Evolutionary conservation across 352 stramenopile species (phyloP).

Genomic region (Phytophthora vignae): DNA sequence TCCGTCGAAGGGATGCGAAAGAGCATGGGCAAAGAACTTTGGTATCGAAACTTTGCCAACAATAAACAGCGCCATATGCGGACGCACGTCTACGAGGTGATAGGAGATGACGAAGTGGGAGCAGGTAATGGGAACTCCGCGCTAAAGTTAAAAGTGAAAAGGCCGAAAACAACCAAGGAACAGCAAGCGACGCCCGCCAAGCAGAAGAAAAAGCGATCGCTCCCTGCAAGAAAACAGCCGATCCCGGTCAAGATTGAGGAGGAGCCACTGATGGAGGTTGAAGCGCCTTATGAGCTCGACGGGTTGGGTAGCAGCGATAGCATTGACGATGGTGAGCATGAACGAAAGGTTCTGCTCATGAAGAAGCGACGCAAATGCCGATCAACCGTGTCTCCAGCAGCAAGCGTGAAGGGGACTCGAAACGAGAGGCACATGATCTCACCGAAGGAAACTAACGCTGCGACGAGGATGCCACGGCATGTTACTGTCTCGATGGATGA

Average conservation of each 20-base stretch:
- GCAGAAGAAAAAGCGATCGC: slow-evolving; percentile 21
- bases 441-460: slow-evolving; percentile 14
- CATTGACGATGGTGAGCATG: background rate
- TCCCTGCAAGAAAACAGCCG: background rate
- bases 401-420: background rate
- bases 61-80: slow-evolving; percentile 36
- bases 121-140: slow-evolving; percentile 7
- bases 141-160: slow-evolving; percentile 20
- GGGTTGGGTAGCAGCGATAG: slow-evolving; percentile 17
- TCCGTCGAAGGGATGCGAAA: slow-evolving; percentile 28
- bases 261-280: slow-evolving; percentile 14
- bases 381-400: background rate
- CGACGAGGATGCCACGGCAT: slow-evolving; percentile 17
- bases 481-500: slow-evolving; percentile 31
- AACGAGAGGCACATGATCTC: background rate
- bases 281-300: slow-evolving; percentile 12
- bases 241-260: slow-evolving; percentile 23
- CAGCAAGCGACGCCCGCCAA: background rate
- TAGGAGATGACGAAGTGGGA: slow-evolving; percentile 10
- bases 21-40: slow-evolving; percentile 32
- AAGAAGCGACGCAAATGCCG: slow-evolving; percentile 16
- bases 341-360: background rate
- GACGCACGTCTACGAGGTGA: slow-evolving; percentile 33
- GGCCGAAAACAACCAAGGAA: slow-evolving; percentile 5
- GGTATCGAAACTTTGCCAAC: slow-evolving; percentile 42